Evolutionary conservation across 2,329 filamentous ascomycete species (phyloP).

Genomic region (Fusarium goolgardi): DNA sequence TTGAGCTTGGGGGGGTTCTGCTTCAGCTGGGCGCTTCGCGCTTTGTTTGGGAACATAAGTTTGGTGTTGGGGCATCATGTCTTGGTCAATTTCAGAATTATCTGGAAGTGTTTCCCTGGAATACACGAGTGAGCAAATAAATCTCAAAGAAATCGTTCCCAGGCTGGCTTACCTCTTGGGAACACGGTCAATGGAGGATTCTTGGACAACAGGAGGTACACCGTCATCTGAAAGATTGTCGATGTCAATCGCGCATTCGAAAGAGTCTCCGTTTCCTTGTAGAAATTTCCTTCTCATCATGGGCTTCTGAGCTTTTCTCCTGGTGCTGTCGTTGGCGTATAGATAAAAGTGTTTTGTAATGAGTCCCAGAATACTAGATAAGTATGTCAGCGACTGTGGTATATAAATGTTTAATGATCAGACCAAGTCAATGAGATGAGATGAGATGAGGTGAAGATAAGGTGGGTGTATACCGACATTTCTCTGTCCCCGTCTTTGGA

Average conservation of each 20-base stretch:
- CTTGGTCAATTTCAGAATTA: background rate
- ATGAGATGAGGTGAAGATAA: background rate
- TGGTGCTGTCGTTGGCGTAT: background rate
- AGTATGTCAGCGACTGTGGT: background rate
- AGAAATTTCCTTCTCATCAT: background rate
- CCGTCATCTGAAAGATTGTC: background rate
- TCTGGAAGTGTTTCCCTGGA: background rate
- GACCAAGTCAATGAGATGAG: too few relatives aligned
- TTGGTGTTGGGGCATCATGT: background rate
- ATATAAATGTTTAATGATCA: background rate
- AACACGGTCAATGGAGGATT: background rate
- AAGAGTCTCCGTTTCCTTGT: background rate
- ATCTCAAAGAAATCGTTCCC: background rate
- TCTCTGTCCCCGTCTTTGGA: background rate
- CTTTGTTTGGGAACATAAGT: background rate
- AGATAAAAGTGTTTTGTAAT: background rate
- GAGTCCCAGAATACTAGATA: background rate
- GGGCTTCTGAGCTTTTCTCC: background rate
- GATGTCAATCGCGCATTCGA: background rate
- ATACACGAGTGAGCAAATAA: background rate
- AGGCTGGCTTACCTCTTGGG: background rate
- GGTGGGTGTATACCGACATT: background rate
- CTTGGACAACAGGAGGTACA: background rate
- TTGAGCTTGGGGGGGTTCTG: background rate
- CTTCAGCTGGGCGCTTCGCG: constrained; percentile 13